Conservation (phyloP, 2,329 filamentous ascomycete species). For the Botrytis cinerea region DNA sequence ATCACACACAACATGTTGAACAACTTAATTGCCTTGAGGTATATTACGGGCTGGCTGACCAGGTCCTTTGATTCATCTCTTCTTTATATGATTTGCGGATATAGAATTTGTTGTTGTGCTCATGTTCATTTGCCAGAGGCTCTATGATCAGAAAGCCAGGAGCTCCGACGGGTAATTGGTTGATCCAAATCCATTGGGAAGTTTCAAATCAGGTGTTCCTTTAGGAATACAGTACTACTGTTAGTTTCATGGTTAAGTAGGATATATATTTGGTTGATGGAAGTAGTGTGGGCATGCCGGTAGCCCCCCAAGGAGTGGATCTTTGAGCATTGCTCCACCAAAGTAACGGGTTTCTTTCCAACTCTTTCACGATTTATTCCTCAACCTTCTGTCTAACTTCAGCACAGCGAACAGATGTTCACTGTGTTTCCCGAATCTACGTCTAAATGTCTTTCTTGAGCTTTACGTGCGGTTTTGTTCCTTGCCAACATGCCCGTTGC, state of each 20-base stretch:
- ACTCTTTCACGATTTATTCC: background rate
- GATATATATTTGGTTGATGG: background rate
- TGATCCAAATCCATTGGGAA: background rate
- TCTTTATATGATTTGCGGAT: background rate
- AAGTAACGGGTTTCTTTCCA: background rate
- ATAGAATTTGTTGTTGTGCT: background rate
- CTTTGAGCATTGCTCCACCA: background rate
- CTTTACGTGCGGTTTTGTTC: background rate
- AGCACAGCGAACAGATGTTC: background rate
- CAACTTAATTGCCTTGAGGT: background rate
- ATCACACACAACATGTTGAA: background rate
- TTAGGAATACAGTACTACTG: background rate
- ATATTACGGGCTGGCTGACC: background rate
- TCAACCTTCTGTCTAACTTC: background rate
- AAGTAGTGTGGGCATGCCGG: background rate
- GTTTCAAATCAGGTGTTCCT: background rate
- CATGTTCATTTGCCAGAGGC: background rate
- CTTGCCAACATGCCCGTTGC: background rate
- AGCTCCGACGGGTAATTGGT: background rate
- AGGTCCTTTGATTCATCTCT: background rate
- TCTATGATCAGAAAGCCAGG: background rate
- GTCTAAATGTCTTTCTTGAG: background rate
- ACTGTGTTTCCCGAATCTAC: background rate
- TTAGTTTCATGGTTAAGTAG: background rate
- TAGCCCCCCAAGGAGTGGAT: background rate